phyloP scores from a whole-genome alignment of 768 basidiomycete species.

The Panaeolus cyanescens region DNA sequence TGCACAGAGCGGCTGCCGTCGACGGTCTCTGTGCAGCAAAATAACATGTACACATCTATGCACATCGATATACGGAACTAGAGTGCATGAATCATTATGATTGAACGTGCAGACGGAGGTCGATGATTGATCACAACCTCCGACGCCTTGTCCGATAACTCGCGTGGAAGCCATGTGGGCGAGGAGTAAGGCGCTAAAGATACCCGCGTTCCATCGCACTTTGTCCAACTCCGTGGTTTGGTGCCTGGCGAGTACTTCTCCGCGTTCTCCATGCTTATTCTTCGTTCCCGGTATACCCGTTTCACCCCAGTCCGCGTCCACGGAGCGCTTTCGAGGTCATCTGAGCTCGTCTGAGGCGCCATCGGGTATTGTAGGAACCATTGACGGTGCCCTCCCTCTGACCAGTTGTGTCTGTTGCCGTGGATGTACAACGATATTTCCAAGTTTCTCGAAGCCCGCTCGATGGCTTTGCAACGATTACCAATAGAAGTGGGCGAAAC shows the following conservation, averaged over 20 bases:
- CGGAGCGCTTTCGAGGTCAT: not conserved
- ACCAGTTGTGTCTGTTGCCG: too few relatives aligned
- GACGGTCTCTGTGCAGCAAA: too few relatives aligned
- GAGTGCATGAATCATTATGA: too few relatives aligned
- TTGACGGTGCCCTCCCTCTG: too few relatives aligned
- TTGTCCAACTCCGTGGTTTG: not conserved
- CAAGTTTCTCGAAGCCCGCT: too few relatives aligned
- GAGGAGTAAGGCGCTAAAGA: slow-evolving; percentile 1
- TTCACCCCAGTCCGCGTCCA: not conserved
- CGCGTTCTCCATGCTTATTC: not conserved
- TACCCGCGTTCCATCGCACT: not conserved
- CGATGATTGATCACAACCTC: not conserved
- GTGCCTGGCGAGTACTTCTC: not conserved
- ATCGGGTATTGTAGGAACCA: not conserved
- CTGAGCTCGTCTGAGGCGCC: not conserved
- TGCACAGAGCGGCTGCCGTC: too few relatives aligned
- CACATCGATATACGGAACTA: too few relatives aligned
- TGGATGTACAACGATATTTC: too few relatives aligned
- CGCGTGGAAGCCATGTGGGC: slow-evolving; percentile 1
- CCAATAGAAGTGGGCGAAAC: too few relatives aligned
- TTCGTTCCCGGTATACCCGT: not conserved
- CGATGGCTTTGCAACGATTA: too few relatives aligned
- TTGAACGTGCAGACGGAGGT: not conserved
- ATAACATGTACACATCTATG: too few relatives aligned
- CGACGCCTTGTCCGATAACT: not conserved